phyloP scores from a whole-genome alignment of 2,329 filamentous ascomycete genomes.

The Amesomyces nigricolor region DNA sequence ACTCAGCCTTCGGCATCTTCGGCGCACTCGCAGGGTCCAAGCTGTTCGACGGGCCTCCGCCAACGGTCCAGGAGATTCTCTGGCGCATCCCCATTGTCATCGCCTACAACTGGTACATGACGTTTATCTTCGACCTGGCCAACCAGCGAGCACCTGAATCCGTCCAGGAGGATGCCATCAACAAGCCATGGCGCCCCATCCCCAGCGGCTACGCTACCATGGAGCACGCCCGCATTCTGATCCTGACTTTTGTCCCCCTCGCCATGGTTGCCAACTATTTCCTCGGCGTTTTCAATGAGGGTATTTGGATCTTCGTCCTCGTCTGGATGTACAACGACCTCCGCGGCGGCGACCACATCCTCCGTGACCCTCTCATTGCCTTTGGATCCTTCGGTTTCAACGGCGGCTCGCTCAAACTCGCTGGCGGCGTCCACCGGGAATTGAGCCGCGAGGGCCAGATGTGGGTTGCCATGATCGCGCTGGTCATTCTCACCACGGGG shows the following conservation, averaged over 20 bases:
- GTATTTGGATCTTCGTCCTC: slow-evolving; percentile 5
- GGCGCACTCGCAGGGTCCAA: slow-evolving; percentile 23
- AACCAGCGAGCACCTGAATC: too few relatives aligned
- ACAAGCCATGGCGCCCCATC: slow-evolving; percentile 37
- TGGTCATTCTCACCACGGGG: slow-evolving; percentile 33
- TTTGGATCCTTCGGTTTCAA: slow-evolving; percentile 23
- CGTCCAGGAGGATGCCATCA: slow-evolving; percentile 34
- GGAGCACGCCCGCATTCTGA: slow-evolving; percentile 12
- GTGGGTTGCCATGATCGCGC: slow-evolving; percentile 31
- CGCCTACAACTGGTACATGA: too few relatives aligned
- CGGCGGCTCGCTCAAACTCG: slow-evolving; percentile 15
- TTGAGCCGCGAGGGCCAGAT: neutral
- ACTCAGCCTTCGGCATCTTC: slow-evolving; percentile 30
- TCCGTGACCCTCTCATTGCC: slow-evolving; percentile 28
- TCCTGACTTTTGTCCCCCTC: slow-evolving; percentile 26
- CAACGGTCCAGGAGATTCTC: neutral
- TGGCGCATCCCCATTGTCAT: too few relatives aligned
- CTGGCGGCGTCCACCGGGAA: neutral
- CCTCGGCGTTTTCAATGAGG: neutral
- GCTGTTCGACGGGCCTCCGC: neutral
- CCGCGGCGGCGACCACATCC: slow-evolving; percentile 23
- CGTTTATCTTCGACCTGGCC: too few relatives aligned
- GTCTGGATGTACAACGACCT: slow-evolving; percentile 26
- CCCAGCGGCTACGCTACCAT: slow-evolving; percentile 3
- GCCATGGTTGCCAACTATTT: slow-evolving; percentile 21